These are phyloP conservation scores for Candida golubevii DNA, from an alignment of 805 yeast species.

Conservation along the genomic window DNA sequence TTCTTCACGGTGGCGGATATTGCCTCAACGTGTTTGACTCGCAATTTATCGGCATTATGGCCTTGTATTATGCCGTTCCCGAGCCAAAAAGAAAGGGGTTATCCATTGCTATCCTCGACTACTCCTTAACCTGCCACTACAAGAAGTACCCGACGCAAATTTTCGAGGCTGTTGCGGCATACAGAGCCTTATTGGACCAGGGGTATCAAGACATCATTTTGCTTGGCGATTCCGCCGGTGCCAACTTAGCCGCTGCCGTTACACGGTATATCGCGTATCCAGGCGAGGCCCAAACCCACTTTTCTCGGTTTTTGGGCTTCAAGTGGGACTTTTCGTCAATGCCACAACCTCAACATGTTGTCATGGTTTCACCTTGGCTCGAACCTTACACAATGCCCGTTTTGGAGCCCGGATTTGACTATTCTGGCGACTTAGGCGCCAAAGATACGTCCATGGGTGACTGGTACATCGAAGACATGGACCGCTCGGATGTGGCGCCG, in stretches of 20 bases:
- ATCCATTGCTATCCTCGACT: conserved; percentile 22
- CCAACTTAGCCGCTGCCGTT: conserved; percentile 13
- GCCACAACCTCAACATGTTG: conserved; percentile 27
- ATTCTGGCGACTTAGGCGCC: conserved; percentile 32
- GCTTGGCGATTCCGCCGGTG: conserved; percentile 15
- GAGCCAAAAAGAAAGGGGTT: conserved; percentile 11
- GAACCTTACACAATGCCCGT: conserved; percentile 26
- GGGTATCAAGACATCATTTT: conserved; percentile 13
- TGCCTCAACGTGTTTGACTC: conserved; percentile 20
- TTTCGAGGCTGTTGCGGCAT: conserved; percentile 18
- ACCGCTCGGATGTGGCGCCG: conserved; percentile 12
- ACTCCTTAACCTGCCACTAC: conserved; percentile 21
- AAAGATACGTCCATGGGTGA: conserved; percentile 27
- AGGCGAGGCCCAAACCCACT: conserved; percentile 24
- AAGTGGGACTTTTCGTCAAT: conserved; percentile 16
- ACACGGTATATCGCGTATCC: conserved; percentile 27
- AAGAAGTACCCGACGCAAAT: conserved; percentile 25
- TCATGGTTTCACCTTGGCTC: conserved; percentile 35
- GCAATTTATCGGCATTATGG: conserved; percentile 23
- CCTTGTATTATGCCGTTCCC: conserved; percentile 20
- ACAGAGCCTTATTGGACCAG: conserved; percentile 11
- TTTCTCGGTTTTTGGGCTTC: conserved; percentile 19
- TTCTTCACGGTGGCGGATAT: conserved; percentile 27
- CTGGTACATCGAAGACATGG: conserved; percentile 25
- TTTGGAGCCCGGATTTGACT: conserved; percentile 21